Conservation (phyloP, 139 green algal genomes). For the Tetraselmis striata region DNA sequence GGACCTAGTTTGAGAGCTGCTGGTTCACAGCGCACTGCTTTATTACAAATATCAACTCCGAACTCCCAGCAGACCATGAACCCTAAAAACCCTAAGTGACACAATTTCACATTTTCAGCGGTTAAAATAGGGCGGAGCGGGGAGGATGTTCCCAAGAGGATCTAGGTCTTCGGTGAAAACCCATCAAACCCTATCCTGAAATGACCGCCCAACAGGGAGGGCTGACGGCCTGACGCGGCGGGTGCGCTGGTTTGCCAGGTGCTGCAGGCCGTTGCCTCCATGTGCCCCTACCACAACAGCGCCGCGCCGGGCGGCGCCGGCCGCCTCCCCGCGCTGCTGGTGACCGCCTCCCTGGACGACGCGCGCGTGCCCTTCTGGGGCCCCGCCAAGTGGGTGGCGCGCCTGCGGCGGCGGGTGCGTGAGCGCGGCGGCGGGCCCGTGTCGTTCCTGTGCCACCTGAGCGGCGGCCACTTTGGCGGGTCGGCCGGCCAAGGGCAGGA, state of each 20-base stretch:
- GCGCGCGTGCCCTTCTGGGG: slow-evolving; percentile 40
- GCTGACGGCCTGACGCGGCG: too few species aligned
- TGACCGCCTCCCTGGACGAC: slow-evolving; percentile 34
- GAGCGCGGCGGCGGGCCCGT: background rate
- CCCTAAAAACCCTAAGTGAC: too few species aligned
- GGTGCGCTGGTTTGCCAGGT: background rate
- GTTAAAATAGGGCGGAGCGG: too few species aligned
- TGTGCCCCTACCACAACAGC: slow-evolving; percentile 40
- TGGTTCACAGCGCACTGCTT: too few species aligned
- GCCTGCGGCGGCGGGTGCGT: slow-evolving; percentile 5
- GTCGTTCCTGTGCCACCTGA: background rate
- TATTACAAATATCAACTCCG: too few species aligned
- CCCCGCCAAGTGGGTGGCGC: slow-evolving; percentile 50
- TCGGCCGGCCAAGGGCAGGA: background rate
- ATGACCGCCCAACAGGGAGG: too few species aligned
- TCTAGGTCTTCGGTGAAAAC: too few species aligned
- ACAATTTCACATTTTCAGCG: too few species aligned
- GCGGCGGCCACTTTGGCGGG: background rate
- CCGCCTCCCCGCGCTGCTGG: slow-evolving; percentile 27
- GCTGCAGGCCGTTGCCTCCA: background rate
- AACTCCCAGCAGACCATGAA: too few species aligned
- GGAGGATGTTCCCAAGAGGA: too few species aligned
- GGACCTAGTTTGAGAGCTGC: too few species aligned
- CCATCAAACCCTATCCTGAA: too few species aligned
- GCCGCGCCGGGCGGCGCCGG: background rate